Percentiles rank a stretch among this genome's conserved stretches.
These are phyloP conservation scores for Solanum rostratum DNA, from an alignment of 257 asterid species.

Conservation along the genomic window DNA sequence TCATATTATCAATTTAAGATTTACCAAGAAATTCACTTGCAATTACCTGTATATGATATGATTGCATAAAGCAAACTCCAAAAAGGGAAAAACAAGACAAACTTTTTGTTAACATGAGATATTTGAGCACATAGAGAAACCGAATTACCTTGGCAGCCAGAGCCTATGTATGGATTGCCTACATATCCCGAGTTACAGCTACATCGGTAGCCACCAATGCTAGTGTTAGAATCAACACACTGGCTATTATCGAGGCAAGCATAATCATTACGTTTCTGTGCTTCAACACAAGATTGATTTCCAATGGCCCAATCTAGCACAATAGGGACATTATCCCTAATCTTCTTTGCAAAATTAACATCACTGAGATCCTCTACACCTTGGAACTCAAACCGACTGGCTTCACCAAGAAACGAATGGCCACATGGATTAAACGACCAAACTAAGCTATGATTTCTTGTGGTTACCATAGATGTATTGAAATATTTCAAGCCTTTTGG, in stretches of 20 bases:
- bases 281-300: slow-evolving; percentile 21
- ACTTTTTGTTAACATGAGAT: background rate
- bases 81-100: background rate
- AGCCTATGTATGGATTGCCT: slow-evolving; percentile 46
- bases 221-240: slow-evolving; percentile 33
- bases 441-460: background rate
- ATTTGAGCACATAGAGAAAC: background rate
- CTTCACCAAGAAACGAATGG: slow-evolving; percentile 41
- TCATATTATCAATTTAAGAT: background rate
- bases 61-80: background rate
- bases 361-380: slow-evolving; percentile 16
- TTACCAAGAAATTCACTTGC: background rate
- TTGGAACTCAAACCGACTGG: slow-evolving; percentile 16
- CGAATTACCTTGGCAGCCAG: slow-evolving; percentile 15
- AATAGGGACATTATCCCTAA: slow-evolving; percentile 22
- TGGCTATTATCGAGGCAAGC: slow-evolving; percentile 26
- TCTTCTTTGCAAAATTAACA: slow-evolving; percentile 12
- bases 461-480: background rate
- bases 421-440: slow-evolving; percentile 33
- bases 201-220: slow-evolving; percentile 45
- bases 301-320: slow-evolving; percentile 67
- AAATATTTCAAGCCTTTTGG: slow-evolving; percentile 38
- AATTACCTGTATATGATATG: background rate
- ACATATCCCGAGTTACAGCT: slow-evolving; percentile 34
- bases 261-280: slow-evolving; percentile 1